A percentile compares a stretch with the other conserved stretches of the same genome.
Evolutionary conservation across 164 flowering plant genomes (phyloP).

Genomic region (Saururus chinensis): DNA sequence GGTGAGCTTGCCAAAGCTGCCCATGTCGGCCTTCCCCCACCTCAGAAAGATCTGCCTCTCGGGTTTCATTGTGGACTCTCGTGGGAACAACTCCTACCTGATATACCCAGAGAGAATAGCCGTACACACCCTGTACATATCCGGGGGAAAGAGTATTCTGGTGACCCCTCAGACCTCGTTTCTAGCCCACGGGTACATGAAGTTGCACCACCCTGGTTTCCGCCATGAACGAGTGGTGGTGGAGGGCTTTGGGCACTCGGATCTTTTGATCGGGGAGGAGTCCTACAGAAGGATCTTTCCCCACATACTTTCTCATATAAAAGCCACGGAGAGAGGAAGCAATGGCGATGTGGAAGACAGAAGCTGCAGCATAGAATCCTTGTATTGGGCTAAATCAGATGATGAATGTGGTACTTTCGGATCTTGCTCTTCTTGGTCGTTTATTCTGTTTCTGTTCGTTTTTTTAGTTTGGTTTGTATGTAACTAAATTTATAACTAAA

Average conservation of each 20-base stretch:
- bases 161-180: slow-evolving; percentile 48
- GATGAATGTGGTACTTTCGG: slow-evolving; percentile 11
- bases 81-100: slow-evolving; percentile 31
- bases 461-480: too few species aligned
- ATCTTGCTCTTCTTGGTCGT: slow-evolving; percentile 8
- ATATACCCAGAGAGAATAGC: slow-evolving; percentile 53
- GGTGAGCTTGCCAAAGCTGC: slow-evolving; percentile 25
- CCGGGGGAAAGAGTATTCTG: slow-evolving; percentile 37
- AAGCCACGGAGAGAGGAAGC: slow-evolving; percentile 16
- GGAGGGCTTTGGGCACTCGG: slow-evolving; percentile 53
- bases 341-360: slow-evolving; percentile 4
- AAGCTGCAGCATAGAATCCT: slow-evolving; percentile 14
- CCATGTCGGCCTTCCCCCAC: slow-evolving; percentile 51
- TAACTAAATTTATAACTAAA: too few species aligned
- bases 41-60: slow-evolving; percentile 40
- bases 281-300: slow-evolving; percentile 36
- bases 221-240: slow-evolving; percentile 41
- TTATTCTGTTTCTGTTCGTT: slow-evolving; percentile 7
- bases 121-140: slow-evolving; percentile 40
- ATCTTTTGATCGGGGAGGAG: slow-evolving; percentile 44
- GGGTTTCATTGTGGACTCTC: slow-evolving; percentile 40
- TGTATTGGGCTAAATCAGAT: slow-evolving; percentile 23
- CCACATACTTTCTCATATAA: slow-evolving; percentile 36
- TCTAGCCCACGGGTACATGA: slow-evolving; percentile 51
- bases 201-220: slow-evolving; percentile 49